phyloP scores from a whole-genome alignment of 331 rosid genomes.

The Cydonia oblonga region DNA sequence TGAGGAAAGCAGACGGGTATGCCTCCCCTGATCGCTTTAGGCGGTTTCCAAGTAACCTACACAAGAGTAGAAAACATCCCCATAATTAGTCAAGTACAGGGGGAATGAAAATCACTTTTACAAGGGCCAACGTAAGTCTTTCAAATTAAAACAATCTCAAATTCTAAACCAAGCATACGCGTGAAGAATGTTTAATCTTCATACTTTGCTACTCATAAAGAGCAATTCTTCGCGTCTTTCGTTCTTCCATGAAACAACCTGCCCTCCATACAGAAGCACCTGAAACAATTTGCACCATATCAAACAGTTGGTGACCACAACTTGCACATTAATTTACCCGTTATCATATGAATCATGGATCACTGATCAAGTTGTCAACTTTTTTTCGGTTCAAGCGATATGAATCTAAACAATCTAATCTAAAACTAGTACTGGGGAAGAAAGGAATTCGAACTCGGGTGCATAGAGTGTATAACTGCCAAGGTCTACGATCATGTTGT shows the following conservation, averaged over 20 bases:
- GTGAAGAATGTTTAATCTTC: background rate
- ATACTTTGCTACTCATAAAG: conserved; percentile 66
- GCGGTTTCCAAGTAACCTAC: conserved; percentile 54
- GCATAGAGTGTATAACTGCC: too few species aligned
- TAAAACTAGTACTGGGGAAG: too few species aligned
- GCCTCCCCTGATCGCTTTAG: conserved; percentile 71
- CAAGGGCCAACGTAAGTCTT: background rate
- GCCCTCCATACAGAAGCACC: conserved; percentile 74
- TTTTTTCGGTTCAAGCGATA: too few species aligned
- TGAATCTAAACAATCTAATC: too few species aligned
- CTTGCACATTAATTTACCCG: background rate
- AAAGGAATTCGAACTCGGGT: too few species aligned
- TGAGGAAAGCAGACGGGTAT: conserved; percentile 51
- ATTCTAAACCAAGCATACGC: background rate
- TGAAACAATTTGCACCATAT: conserved; percentile 20
- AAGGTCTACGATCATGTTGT: too few species aligned
- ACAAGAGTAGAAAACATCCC: background rate
- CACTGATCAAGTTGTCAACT: background rate
- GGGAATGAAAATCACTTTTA: background rate
- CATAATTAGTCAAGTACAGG: background rate
- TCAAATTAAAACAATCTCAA: background rate
- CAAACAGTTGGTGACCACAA: background rate
- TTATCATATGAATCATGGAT: background rate
- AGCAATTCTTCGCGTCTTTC: conserved; percentile 57
- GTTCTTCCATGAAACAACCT: conserved; percentile 73